Conservation (phyloP, 768 basidiomycete genomes). For the Tulasnella sp. region DNA sequence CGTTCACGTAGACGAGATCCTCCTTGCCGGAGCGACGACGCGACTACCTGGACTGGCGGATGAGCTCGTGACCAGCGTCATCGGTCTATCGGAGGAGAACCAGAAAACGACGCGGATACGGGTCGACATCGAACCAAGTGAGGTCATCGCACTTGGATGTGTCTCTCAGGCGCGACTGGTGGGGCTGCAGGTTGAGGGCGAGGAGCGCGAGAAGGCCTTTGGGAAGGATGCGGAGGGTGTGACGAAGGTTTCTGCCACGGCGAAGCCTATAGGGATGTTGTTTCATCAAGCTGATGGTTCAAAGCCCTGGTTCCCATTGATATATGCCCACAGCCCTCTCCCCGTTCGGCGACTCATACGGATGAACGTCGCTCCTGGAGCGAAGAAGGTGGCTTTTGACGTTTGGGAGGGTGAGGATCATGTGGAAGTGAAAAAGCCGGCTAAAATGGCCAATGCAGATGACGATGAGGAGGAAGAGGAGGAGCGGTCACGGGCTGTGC, state of each 20-base stretch:
- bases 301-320: constrained; percentile 17
- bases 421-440: constrained; percentile 18
- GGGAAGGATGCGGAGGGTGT: neutral
- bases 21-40: constrained; percentile 22
- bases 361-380: constrained; percentile 17
- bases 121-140: constrained; percentile 16
- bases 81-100: constrained; percentile 19
- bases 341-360: constrained; percentile 21
- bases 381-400: constrained; percentile 19
- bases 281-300: constrained; percentile 16
- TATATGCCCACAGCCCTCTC: constrained; percentile 20
- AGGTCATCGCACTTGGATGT: constrained; percentile 21
- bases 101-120: constrained; percentile 20
- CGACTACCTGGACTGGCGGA: constrained; percentile 19
- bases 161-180: constrained; percentile 22
- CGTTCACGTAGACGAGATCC: constrained; percentile 23
- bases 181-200: constrained; percentile 18
- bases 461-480: constrained; percentile 21
- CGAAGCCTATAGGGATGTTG: constrained; percentile 20
- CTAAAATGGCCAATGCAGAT: constrained; percentile 17
- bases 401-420: constrained; percentile 21
- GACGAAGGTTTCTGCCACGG: constrained; percentile 14
- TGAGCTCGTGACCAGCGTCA: constrained; percentile 14
- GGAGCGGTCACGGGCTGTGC: constrained; percentile 17
- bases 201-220: constrained; percentile 11